Conservation (phyloP, 371 early-diverging fungal genomes). For the Antonospora locustae region DNA sequence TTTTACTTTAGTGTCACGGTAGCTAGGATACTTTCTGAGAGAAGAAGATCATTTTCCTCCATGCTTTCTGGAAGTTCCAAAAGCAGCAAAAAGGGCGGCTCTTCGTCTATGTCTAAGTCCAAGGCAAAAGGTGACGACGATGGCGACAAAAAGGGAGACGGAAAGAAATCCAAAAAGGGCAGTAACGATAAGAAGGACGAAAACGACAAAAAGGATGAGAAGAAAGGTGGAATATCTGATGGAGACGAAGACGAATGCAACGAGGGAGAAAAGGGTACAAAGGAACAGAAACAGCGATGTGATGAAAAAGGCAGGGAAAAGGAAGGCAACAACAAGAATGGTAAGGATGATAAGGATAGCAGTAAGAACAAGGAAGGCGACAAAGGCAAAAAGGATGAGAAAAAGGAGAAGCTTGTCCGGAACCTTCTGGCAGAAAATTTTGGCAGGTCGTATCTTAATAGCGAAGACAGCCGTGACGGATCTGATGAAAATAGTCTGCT, state of each 20-base stretch:
- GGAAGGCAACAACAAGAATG: neutral
- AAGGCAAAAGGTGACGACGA: no score
- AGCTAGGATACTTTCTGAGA: no score
- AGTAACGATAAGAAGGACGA: conserved; percentile 1
- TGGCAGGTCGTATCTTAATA: conserved; percentile 1
- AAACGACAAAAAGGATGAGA: neutral
- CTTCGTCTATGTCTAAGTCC: no score
- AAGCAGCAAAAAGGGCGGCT: no score
- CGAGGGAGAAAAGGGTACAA: neutral
- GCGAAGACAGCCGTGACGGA: neutral
- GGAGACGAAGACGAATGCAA: neutral
- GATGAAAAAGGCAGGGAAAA: neutral
- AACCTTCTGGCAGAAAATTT: neutral
- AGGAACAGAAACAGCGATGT: conserved; percentile 2
- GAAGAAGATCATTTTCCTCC: no score
- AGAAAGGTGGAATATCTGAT: conserved; percentile 3
- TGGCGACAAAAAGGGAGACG: neutral
- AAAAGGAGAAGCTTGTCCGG: neutral
- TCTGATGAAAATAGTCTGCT: neutral
- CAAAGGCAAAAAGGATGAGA: neutral
- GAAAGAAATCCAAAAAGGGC: neutral
- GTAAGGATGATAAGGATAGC: neutral
- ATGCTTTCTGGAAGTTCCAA: no score
- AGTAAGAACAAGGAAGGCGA: neutral
- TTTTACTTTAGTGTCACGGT: no score